These are phyloP conservation scores for Myriosclerotinia scirpicola DNA, from an alignment of 2,329 filamentous ascomycete genomes.

Conservation along the genomic window DNA sequence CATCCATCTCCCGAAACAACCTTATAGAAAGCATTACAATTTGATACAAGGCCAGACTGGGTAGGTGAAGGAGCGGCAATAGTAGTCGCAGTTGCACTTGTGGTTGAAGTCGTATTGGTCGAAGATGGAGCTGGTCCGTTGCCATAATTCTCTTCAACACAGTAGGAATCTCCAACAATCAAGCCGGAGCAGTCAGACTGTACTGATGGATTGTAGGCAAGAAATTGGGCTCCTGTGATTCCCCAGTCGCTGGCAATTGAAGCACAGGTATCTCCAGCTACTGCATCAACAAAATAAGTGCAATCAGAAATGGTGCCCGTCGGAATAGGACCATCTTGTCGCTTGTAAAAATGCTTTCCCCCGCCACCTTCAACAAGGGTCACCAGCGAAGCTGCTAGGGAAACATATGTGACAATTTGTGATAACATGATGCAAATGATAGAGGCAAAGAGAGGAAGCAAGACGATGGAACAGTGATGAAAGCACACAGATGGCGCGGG, in stretches of 20 bases:
- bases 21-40: conserved; percentile 36
- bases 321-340: too few species aligned
- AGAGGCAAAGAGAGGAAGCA: too few species aligned
- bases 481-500: too few species aligned
- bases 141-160: conserved; percentile 26
- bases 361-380: too few species aligned
- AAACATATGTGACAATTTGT: too few species aligned
- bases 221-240: conserved; percentile 29
- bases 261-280: conserved; percentile 26
- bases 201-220: neutral
- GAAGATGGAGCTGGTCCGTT: neutral
- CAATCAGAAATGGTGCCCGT: too few species aligned
- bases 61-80: conserved; percentile 33
- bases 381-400: too few species aligned
- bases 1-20: neutral
- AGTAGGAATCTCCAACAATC: conserved; percentile 33
- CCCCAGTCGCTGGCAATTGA: conserved; percentile 26
- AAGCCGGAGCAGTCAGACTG: conserved; percentile 34
- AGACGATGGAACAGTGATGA: too few species aligned
- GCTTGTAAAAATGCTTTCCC: too few species aligned
- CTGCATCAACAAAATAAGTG: too few species aligned
- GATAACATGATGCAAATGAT: too few species aligned
- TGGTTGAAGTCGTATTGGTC: conserved; percentile 12
- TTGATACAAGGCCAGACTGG: conserved; percentile 34
- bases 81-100: conserved; percentile 21